Evolutionary conservation across 768 basidiomycete genomes (phyloP).

Genomic region (Termitomyces sp.): DNA sequence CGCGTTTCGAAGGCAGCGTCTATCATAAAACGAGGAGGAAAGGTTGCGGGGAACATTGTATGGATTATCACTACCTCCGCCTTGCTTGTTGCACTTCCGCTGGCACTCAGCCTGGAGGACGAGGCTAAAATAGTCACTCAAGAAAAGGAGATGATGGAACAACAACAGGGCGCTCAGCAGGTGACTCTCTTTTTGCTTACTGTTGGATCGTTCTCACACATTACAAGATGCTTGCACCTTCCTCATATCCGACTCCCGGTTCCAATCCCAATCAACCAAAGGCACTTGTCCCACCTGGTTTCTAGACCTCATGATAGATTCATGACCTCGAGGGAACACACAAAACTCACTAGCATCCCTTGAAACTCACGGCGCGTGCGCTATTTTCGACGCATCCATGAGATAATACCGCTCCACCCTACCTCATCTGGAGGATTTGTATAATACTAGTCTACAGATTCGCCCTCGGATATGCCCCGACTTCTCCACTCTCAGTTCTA

Average conservation of each 20-base stretch:
- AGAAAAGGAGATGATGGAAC: slow-evolving; percentile 90
- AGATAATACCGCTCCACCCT: slow-evolving; percentile 4
- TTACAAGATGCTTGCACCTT: slow-evolving; percentile 67
- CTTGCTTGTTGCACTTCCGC: slow-evolving; percentile 86
- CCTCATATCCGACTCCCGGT: slow-evolving; percentile 44
- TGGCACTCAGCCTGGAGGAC: slow-evolving; percentile 91
- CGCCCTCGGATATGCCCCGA: slow-evolving; percentile 2
- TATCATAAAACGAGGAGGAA: slow-evolving; percentile 61
- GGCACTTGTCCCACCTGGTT: slow-evolving; percentile 80
- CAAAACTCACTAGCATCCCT: slow-evolving; percentile 10
- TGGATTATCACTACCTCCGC: slow-evolving; percentile 96
- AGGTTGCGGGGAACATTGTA: slow-evolving; percentile 79
- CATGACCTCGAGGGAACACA: slow-evolving; percentile 13
- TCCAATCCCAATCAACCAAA: slow-evolving; percentile 36
- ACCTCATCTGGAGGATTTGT: slow-evolving; percentile 7
- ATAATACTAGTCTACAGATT: slow-evolving; percentile 13
- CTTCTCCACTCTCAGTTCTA: slow-evolving; percentile 9
- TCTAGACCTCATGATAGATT: slow-evolving; percentile 36
- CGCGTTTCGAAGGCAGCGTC: slow-evolving; percentile 54
- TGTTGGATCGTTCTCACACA: slow-evolving; percentile 10
- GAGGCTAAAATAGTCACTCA: slow-evolving; percentile 92
- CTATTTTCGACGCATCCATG: slow-evolving; percentile 11
- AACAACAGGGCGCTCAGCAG: slow-evolving; percentile 90
- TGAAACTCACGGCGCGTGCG: slow-evolving; percentile 16
- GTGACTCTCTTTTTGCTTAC: slow-evolving; percentile 34